A percentile compares a stretch with the other conserved stretches of the same genome.
These are phyloP conservation scores for Ophiostoma triangulosporum DNA, from an alignment of 2,329 filamentous ascomycete species.

Conservation along the genomic window DNA sequence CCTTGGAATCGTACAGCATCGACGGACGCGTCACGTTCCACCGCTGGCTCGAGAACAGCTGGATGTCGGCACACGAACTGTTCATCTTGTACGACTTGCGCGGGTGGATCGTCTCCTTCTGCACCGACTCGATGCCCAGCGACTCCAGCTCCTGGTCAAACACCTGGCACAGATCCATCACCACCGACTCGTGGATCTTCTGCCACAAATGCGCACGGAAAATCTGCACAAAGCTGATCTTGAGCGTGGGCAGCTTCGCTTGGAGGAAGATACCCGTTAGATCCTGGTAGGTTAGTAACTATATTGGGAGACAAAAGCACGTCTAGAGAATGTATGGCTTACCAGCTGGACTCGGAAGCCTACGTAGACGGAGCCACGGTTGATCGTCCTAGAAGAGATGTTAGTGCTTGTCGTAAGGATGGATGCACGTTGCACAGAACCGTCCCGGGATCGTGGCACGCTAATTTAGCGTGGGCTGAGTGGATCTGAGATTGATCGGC, in stretches of 20 bases:
- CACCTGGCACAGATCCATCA: conserved; percentile 98
- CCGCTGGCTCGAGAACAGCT: conserved; percentile 94
- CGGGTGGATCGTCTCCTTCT: conserved; percentile 98
- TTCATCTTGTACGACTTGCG: conserved; percentile 99
- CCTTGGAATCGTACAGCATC: conserved; percentile 89
- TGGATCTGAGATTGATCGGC: not conserved
- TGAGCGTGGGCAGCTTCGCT: conserved; percentile 94
- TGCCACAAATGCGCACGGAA: conserved; percentile 99
- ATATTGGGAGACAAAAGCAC: not conserved
- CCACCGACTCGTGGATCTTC: conserved; percentile 96
- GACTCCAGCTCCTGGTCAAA: conserved; percentile 96
- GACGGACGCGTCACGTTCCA: conserved; percentile 97
- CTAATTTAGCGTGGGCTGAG: not conserved
- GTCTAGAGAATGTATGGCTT: not conserved
- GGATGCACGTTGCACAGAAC: too few relatives aligned
- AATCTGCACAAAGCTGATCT: conserved; percentile 97
- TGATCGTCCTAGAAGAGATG: conserved; percentile 46
- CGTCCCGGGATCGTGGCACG: not conserved
- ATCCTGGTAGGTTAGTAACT: conserved; percentile 33
- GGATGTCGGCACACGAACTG: conserved; percentile 93
- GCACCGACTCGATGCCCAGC: conserved; percentile 89
- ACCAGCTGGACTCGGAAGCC: conserved; percentile 93
- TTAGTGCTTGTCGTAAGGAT: conserved; percentile 1
- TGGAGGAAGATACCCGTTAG: conserved; percentile 97
- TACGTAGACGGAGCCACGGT: conserved; percentile 92